Percentiles rank a stretch among this genome's conserved stretches.
These are phyloP conservation scores for Murraya koenigii DNA, from an alignment of 345 rosid genomes.

Conservation along the genomic window DNA sequence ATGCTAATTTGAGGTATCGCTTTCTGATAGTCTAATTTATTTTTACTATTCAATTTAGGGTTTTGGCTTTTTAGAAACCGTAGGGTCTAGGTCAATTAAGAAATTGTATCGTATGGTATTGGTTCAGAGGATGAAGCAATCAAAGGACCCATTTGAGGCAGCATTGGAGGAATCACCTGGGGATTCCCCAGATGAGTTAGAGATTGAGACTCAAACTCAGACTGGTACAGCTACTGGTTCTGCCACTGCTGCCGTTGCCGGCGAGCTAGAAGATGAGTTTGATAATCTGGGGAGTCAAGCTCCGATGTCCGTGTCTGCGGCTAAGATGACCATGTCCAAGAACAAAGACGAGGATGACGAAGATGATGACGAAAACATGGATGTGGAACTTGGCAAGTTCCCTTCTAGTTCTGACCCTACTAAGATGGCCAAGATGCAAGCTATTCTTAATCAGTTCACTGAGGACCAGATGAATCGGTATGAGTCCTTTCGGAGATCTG, in stretches of 20 bases:
- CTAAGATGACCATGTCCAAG: slow-evolving; percentile 23
- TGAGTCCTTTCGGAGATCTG: slow-evolving; percentile 93
- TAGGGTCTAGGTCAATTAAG: no score
- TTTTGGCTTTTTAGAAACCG: no score
- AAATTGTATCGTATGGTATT: no score
- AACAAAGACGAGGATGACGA: slow-evolving; percentile 72
- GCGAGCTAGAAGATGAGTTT: slow-evolving; percentile 35
- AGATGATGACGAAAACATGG: slow-evolving; percentile 90
- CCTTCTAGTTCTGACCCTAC: slow-evolving; percentile 72
- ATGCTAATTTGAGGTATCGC: no score
- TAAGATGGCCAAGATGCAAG: slow-evolving; percentile 91
- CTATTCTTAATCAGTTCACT: slow-evolving; percentile 78
- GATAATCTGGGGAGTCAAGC: slow-evolving; percentile 10
- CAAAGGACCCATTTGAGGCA: slow-evolving; percentile 91
- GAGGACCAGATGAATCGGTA: slow-evolving; percentile 85
- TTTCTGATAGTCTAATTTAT: no score
- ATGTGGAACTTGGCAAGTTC: slow-evolving; percentile 73
- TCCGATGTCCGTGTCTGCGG: neutral
- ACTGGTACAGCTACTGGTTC: no score
- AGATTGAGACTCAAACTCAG: slow-evolving; percentile 17
- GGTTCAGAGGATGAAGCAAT: slow-evolving; percentile 55
- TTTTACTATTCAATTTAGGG: no score
- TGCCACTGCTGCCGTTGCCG: slow-evolving; percentile 10
- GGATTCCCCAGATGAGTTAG: slow-evolving; percentile 49
- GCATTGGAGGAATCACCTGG: slow-evolving; percentile 79